Percentiles rank a stretch among this genome's conserved stretches.
phyloP scores from a whole-genome alignment of 2,329 filamentous ascomycete species.

The Ilyonectria destructans region DNA sequence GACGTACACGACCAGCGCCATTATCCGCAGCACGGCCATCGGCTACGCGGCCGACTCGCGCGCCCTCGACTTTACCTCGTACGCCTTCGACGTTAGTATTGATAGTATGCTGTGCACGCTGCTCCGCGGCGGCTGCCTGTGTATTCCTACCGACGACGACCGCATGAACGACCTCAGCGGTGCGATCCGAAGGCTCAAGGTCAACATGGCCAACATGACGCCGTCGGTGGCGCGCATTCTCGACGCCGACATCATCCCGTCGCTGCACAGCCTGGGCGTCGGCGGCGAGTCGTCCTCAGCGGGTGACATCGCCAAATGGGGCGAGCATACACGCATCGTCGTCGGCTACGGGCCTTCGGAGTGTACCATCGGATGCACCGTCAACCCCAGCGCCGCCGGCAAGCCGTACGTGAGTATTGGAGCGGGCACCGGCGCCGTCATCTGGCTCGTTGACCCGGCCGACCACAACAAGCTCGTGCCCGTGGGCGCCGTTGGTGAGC shows the following conservation, averaged over 20 bases:
- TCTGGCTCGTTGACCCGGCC: conserved; percentile 68
- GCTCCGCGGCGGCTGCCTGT: conserved; percentile 66
- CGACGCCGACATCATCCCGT: conserved; percentile 62
- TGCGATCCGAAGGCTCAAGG: conserved; percentile 60
- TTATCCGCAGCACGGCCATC: conserved; percentile 51
- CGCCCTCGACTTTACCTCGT: conserved; percentile 65
- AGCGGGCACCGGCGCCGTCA: conserved; percentile 62
- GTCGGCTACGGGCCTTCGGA: conserved; percentile 71
- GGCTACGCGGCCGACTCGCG: conserved; percentile 59
- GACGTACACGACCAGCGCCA: conserved; percentile 62
- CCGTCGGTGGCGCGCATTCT: conserved; percentile 66
- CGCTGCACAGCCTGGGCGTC: conserved; percentile 64
- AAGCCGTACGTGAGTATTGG: conserved; percentile 62
- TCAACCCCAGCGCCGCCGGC: conserved; percentile 58
- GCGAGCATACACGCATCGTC: conserved; percentile 62
- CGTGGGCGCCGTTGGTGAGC: conserved; percentile 66
- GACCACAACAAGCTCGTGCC: conserved; percentile 64
- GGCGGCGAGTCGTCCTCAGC: conserved; percentile 70
- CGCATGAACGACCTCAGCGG: conserved; percentile 67
- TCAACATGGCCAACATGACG: conserved; percentile 67
- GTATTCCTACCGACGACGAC: conserved; percentile 69
- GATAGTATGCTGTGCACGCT: conserved; percentile 69
- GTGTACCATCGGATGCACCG: conserved; percentile 68
- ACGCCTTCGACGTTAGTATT: conserved; percentile 71
- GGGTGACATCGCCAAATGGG: conserved; percentile 65